phyloP scores from a whole-genome alignment of 1,139 yeast genomes.

The Kodamaea sp. region DNA sequence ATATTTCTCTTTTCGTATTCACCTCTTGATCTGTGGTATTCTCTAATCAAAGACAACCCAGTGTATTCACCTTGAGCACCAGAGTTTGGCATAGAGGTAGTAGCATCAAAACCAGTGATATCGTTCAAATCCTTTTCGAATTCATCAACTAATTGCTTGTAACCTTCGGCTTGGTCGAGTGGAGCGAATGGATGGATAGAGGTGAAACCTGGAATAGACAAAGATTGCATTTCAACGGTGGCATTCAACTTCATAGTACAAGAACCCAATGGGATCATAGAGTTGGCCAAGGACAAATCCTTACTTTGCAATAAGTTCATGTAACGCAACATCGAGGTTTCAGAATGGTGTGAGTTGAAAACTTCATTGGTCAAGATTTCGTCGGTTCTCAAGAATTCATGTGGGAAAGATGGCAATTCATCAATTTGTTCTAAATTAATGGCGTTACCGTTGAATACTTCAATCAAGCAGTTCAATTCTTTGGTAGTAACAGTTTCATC shows the following conservation, averaged over 20 bases:
- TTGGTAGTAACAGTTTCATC: conserved; percentile 78
- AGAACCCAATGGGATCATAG: conserved; percentile 96
- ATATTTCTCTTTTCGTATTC: conserved; percentile 68
- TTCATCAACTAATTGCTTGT: conserved; percentile 67
- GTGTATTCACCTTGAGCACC: conserved; percentile 99
- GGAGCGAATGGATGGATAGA: conserved; percentile 93
- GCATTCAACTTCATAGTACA: conserved; percentile 98
- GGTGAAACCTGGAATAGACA: conserved; percentile 91
- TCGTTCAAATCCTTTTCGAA: conserved; percentile 83
- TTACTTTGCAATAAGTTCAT: conserved; percentile 79
- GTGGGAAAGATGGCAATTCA: conserved; percentile 51
- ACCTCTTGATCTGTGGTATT: conserved; percentile 71
- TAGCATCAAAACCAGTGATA: conserved; percentile 92
- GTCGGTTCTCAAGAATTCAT: conserved; percentile 56
- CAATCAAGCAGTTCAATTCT: conserved; percentile 58
- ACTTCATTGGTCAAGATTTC: conserved; percentile 67
- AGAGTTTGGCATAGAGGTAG: conserved; percentile 92
- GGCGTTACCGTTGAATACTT: conserved; percentile 43
- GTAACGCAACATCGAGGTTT: conserved; percentile 91
- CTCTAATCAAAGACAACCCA: conserved; percentile 82
- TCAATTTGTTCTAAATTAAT: conserved; percentile 19
- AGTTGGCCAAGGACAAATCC: conserved; percentile 89
- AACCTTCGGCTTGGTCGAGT: conserved; percentile 79
- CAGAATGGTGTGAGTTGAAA: conserved; percentile 86
- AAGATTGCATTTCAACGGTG: conserved; percentile 90